These are phyloP conservation scores for Lasiodiplodia citricola DNA, from an alignment of 2,329 filamentous ascomycete species.

Conservation along the genomic window DNA sequence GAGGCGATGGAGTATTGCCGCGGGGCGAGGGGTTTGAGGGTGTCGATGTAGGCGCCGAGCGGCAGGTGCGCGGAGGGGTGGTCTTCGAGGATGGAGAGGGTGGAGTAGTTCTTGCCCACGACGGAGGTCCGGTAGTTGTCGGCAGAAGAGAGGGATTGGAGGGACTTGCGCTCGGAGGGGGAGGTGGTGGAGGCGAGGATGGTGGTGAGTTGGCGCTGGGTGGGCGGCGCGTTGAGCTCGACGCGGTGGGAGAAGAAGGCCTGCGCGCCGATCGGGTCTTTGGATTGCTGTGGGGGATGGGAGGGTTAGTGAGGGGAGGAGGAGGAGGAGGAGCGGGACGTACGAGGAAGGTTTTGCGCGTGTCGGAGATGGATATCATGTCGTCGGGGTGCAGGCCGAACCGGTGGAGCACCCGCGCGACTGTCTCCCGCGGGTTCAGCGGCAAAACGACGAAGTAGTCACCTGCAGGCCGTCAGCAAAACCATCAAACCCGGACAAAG, in stretches of 20 bases:
- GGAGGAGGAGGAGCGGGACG: background rate
- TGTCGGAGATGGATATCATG: slow-evolving; percentile 2
- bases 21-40: slow-evolving; percentile 74
- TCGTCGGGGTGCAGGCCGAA: slow-evolving; percentile 9
- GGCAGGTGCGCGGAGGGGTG: slow-evolving; percentile 40
- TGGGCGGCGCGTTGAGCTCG: slow-evolving; percentile 30
- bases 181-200: slow-evolving; percentile 26
- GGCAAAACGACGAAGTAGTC: slow-evolving; percentile 22
- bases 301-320: background rate
- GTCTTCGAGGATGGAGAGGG: slow-evolving; percentile 33
- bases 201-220: slow-evolving; percentile 30
- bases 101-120: slow-evolving; percentile 27
- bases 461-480: background rate
- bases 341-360: slow-evolving; percentile 29
- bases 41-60: slow-evolving; percentile 67
- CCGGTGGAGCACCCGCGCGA: background rate
- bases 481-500: background rate
- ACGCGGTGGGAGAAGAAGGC: slow-evolving; percentile 29
- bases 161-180: slow-evolving; percentile 12
- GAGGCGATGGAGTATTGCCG: slow-evolving; percentile 78
- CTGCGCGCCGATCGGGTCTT: slow-evolving; percentile 27
- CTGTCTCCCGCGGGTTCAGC: background rate
- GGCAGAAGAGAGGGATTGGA: background rate
- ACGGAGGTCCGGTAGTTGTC: slow-evolving; percentile 20
- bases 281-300: background rate